Evolutionary conservation across 768 basidiomycete species (phyloP), one percentile per base, ranked within the genome.

Genomic region (Thelephora ganbajun): DNA sequence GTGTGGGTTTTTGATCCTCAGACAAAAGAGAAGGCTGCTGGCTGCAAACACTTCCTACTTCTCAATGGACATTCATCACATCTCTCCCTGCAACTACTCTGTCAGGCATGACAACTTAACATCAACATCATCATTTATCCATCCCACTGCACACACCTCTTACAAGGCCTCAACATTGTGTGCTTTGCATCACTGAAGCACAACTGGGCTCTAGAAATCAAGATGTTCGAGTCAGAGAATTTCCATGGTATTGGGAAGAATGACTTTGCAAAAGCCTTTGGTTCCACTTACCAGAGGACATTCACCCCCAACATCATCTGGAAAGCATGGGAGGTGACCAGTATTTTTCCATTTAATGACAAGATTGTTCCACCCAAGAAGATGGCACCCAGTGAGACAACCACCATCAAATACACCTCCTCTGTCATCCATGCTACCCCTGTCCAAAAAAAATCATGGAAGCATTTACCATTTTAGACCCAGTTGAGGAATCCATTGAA

Each of bases 1-100:
- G 50, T 39, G 33, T 11, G 53, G 34, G 54, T 44, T 46, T 69
- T 69, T 50, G 59, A 71, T 22, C 44, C 52, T 1, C 37, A 60
- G 47, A 72, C 65, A 13, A 44, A 51, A 26, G 62, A 60, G 36
- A 69, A 70, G 47, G 66, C 66, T 11, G 49, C 20, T 33, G 65
- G 65, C 1, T 11, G 47, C 5, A 50, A 56, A 2, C 36, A 61
- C 7, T 54, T 69, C 19, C 59, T 73, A 2, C 34, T 68, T 23
- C 48, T 71, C 9, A 68, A 72, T 58, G 65, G 71, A 1, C 71
- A 72, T 46, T 60, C 53, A 47, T 72, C 66, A 0, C 72, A 73
- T 50, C 64, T 59, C 52, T 60, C 56, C 0, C 46, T 49, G 11
- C 52, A 57, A 6, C 55, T 72, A 41, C 56, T 74, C 19, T 48